phyloP scores from a whole-genome alignment of 495 filamentous ascomycete species.

The Penicillium subrubescens region DNA sequence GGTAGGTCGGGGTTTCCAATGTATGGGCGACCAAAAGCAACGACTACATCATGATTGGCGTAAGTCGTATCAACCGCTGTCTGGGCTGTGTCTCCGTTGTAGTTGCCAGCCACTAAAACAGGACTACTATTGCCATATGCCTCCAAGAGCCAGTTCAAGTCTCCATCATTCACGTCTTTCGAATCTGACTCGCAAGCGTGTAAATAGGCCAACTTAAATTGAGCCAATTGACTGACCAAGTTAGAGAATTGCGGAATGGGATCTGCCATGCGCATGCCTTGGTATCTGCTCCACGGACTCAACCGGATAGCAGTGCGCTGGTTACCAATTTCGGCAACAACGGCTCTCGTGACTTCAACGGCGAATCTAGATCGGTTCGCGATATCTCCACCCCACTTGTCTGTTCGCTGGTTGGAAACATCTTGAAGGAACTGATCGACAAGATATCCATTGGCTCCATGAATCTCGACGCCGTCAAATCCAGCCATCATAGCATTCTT shows the following conservation, averaged over 20 bases:
- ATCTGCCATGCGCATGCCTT: slow-evolving; percentile 66
- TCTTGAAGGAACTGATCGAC: slow-evolving; percentile 74
- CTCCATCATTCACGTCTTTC: no score
- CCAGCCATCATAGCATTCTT: slow-evolving; percentile 66
- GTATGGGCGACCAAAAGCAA: slow-evolving; percentile 65
- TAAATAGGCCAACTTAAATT: slow-evolving; percentile 59
- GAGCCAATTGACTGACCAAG: slow-evolving; percentile 49
- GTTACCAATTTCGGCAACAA: slow-evolving; percentile 60
- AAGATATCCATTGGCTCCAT: slow-evolving; percentile 74
- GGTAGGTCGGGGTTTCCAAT: slow-evolving; percentile 70
- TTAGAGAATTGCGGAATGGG: slow-evolving; percentile 61
- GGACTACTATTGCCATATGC: no score
- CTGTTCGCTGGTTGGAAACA: slow-evolving; percentile 60
- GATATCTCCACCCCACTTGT: slow-evolving; percentile 67
- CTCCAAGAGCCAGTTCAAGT: neutral
- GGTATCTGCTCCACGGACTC: slow-evolving; percentile 60
- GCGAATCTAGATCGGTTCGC: slow-evolving; percentile 65
- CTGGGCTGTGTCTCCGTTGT: no score
- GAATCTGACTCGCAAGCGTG: no score
- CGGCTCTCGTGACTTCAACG: slow-evolving; percentile 60
- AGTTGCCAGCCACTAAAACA: no score
- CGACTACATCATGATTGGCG: slow-evolving; percentile 48
- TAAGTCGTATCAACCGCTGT: no score
- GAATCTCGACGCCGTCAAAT: no score
- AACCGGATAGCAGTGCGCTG: no score